Conservation (phyloP, 441 rosid genomes). For the Euphorbia schlechtendalii region DNA sequence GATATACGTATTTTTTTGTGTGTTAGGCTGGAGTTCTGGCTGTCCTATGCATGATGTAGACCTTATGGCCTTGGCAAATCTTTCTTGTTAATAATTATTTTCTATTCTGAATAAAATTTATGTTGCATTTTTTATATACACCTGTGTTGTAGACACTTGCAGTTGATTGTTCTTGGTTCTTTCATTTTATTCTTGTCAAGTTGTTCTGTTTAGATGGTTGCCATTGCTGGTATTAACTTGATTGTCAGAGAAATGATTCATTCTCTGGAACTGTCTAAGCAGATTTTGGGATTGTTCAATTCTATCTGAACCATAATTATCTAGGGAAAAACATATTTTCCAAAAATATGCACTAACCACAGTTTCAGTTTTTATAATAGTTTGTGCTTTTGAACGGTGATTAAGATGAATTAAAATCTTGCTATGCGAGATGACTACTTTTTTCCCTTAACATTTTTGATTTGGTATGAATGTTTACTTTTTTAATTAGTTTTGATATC, state of each 20-base stretch:
- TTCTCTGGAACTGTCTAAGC: conserved; percentile 5
- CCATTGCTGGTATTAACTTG: neutral
- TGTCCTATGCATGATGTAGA: conserved; percentile 6
- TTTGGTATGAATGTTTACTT: neutral
- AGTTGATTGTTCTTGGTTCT: neutral
- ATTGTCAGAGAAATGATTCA: neutral
- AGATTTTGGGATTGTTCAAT: neutral
- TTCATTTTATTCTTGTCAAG: neutral
- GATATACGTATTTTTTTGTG: neutral
- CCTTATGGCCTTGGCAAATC: neutral
- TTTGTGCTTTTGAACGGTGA: neutral
- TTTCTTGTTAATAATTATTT: neutral
- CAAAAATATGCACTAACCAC: neutral
- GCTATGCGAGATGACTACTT: neutral
- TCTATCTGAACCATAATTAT: neutral
- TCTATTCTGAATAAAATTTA: neutral
- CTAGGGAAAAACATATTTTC: neutral
- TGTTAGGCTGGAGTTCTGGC: neutral
- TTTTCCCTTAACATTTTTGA: neutral
- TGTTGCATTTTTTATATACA: neutral
- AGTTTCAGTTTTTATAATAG: neutral
- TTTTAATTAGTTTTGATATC: neutral
- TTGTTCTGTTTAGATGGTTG: neutral
- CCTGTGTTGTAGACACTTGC: neutral
- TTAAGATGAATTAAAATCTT: neutral